Evolutionary conservation across 768 basidiomycete genomes (phyloP).

Genomic region (Mrakia frigida): DNA sequence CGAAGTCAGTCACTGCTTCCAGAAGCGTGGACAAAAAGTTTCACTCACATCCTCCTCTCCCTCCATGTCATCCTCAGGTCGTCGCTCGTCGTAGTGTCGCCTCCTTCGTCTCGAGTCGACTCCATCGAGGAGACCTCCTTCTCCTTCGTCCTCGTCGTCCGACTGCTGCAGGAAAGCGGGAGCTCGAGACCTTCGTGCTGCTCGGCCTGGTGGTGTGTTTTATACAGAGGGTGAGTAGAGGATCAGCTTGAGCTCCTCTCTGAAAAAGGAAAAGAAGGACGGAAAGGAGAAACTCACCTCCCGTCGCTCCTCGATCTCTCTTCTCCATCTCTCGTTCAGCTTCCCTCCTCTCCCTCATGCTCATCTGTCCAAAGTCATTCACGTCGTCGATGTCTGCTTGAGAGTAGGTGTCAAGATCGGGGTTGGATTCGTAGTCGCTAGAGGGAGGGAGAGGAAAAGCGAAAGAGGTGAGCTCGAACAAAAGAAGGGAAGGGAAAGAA

Average conservation of each 20-base stretch:
- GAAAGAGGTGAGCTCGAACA: constrained; percentile 44
- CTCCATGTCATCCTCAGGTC: constrained; percentile 83
- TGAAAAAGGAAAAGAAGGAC: constrained; percentile 36
- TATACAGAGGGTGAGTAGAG: not conserved
- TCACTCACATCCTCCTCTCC: constrained; percentile 78
- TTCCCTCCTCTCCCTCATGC: constrained; percentile 64
- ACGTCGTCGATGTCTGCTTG: constrained; percentile 81
- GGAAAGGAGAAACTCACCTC: constrained; percentile 61
- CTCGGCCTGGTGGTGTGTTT: constrained; percentile 49
- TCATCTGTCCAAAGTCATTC: constrained; percentile 59
- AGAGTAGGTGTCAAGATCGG: constrained; percentile 78
- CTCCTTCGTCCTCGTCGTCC: constrained; percentile 67
- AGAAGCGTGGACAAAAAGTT: constrained; percentile 16
- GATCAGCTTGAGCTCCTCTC: not conserved
- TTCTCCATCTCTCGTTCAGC: constrained; percentile 84
- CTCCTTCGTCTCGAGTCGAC: constrained; percentile 77
- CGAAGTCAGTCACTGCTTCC: not conserved
- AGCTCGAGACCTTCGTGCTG: constrained; percentile 69
- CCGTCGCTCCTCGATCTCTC: constrained; percentile 69
- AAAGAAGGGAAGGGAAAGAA: not conserved
- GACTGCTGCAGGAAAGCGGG: constrained; percentile 84
- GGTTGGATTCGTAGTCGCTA: constrained; percentile 76
- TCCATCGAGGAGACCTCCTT: constrained; percentile 58
- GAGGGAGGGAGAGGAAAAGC: not conserved
- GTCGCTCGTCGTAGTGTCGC: constrained; percentile 87